Evolutionary conservation across 1,284 basidiomycete species (phyloP), one percentile per base, ranked within the genome.

Genomic region (Ganoderma multipileum): DNA sequence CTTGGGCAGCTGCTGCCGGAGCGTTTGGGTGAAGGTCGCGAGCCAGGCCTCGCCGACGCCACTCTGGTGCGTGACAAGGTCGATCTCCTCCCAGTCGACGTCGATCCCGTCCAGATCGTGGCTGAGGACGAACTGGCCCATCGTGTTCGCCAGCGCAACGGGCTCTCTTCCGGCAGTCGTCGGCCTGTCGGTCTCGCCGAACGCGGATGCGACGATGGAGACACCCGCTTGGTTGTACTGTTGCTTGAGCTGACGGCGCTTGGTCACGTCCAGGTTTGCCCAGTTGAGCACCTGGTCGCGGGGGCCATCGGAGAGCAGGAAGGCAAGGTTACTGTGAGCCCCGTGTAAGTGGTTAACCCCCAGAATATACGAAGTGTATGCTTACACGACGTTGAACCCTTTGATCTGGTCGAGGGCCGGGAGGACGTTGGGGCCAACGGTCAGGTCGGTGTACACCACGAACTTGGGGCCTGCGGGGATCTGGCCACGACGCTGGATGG

Each of bases 51-150:
- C 81, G 47, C 82, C 81, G 3, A 71, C 68, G 39, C 82, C 81
- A 23, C 14, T 39, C 44, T 52, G n/a, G 63, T 75, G 71, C 12
- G 84, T 76, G 74, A 86, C 79, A 8, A 84, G 83, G 59, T 75
- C 76, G 68, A 85, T 82, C 73, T 87, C 86, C 76, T 88, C 86
- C 65, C 85, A 89, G 76, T 89, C 87, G 54, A 89, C 81, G 64
- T 89, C 87, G 54, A 89, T 78, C 42, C 87, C 88, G 71, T 89
- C 84, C n/a, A 90, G 75, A 26, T 81, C 79, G 33, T 58, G 61
- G 52, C 41, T 65, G 28, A 69, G 71, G 23, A 69, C 66, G 69
- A 84, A 85, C 60, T 84, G 65, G 64, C 84, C 84, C 78, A 88
- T 81, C 4, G 76, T 81, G 68, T 84, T 80, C 0, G 87, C 87